A percentile compares a stretch with the other conserved stretches of the same genome.
Conservation (phyloP, 768 basidiomycete genomes). For the Tulasnella sp. region DNA sequence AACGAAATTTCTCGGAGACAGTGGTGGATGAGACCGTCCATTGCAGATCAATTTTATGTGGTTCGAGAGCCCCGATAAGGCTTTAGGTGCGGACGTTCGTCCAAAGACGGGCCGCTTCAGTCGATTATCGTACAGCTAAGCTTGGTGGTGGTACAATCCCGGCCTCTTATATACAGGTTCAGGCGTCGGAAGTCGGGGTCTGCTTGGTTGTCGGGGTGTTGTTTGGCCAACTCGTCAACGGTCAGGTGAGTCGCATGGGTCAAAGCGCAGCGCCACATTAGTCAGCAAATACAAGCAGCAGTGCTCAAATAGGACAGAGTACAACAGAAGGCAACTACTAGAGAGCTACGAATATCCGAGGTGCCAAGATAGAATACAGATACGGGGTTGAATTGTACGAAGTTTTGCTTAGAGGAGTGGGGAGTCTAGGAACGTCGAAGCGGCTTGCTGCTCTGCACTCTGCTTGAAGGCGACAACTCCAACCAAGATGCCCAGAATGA, state of each 20-base stretch:
- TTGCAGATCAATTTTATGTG: constrained; percentile 34
- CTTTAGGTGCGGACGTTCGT: not conserved
- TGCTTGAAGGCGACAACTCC: constrained; percentile 79
- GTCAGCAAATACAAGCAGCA: not conserved
- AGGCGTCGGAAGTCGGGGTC: not conserved
- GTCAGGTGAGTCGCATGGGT: constrained; percentile 6
- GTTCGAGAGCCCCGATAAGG: not conserved
- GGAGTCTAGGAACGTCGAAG: constrained; percentile 12
- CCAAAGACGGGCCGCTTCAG: not conserved
- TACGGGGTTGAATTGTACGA: not conserved
- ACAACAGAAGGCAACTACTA: not conserved
- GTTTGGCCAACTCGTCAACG: constrained; percentile 6
- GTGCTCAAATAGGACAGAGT: not conserved
- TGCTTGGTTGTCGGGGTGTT: not conserved
- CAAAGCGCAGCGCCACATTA: not conserved
- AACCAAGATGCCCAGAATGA: constrained; percentile 68
- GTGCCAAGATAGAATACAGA: not conserved
- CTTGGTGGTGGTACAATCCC: not conserved
- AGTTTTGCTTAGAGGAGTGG: not conserved
- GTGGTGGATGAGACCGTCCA: constrained; percentile 84
- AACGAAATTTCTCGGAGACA: constrained; percentile 83
- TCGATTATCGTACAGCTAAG: not conserved
- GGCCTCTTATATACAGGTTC: not conserved
- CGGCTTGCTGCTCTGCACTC: constrained; percentile 23
- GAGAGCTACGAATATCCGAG: not conserved